Conservation (phyloP, 768 basidiomycete genomes). For the Cystobasidium tubakii region DNA sequence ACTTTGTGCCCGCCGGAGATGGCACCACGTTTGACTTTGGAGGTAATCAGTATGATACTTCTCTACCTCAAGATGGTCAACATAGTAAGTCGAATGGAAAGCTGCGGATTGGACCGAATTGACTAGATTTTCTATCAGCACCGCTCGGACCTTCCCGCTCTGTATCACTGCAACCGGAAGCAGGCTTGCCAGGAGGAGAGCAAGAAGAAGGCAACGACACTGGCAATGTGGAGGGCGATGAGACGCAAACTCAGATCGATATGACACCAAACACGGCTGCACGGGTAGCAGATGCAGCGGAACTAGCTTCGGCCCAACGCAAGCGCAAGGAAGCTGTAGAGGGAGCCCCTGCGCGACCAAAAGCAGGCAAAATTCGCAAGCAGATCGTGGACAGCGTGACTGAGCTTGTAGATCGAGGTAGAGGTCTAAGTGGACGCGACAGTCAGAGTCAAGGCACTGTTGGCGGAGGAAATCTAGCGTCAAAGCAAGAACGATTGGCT, state of each 20-base stretch:
- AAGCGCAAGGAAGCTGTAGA: conserved; percentile 11
- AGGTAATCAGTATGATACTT: background rate
- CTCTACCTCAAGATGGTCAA: conserved; percentile 15
- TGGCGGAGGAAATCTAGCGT: conserved; percentile 7
- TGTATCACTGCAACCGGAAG: background rate
- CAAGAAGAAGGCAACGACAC: background rate
- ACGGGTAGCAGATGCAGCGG: conserved; percentile 34
- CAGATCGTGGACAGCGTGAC: conserved; percentile 38
- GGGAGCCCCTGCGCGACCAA: background rate
- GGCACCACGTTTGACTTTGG: conserved; percentile 13
- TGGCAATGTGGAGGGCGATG: background rate
- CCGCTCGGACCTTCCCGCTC: conserved; percentile 7
- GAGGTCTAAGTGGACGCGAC: background rate
- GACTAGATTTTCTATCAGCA: background rate
- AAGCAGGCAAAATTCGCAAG: conserved; percentile 23
- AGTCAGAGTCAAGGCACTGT: conserved; percentile 12
- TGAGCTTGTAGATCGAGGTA: conserved; percentile 30
- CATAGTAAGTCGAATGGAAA: conserved; percentile 6
- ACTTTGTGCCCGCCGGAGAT: conserved; percentile 8
- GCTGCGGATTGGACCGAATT: background rate
- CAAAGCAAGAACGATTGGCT: conserved; percentile 27
- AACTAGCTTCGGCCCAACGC: background rate
- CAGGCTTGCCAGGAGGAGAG: background rate
- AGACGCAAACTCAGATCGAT: conserved; percentile 17
- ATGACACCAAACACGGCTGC: conserved; percentile 38